Conservation (phyloP, 2,329 filamentous ascomycete genomes). For the Lachnellula arida region DNA sequence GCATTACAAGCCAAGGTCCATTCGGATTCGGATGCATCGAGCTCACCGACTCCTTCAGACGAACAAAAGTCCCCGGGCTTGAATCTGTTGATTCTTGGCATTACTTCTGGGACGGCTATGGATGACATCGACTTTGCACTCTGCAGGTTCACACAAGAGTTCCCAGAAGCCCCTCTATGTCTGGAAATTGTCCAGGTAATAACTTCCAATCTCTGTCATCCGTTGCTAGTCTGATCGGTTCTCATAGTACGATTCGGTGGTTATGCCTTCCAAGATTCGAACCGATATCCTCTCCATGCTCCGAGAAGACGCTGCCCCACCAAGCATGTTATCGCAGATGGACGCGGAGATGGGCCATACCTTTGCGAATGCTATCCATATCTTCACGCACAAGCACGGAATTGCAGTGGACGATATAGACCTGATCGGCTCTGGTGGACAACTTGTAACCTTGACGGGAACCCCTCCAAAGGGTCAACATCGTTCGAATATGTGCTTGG, state of each 20-base stretch:
- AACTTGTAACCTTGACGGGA: constrained; percentile 28
- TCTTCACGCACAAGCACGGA: constrained; percentile 29
- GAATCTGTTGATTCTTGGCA: constrained; percentile 29
- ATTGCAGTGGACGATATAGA: constrained; percentile 31
- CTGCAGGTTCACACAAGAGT: constrained; percentile 31
- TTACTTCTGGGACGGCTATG: constrained; percentile 31
- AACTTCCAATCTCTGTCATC: neutral
- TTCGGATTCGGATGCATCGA: constrained; percentile 21
- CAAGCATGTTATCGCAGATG: constrained; percentile 32
- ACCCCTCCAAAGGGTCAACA: constrained; percentile 29
- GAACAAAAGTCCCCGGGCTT: constrained; percentile 21
- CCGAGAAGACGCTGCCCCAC: constrained; percentile 30
- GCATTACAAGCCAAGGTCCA: constrained; percentile 28
- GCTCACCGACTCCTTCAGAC: constrained; percentile 19
- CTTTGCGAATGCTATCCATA: constrained; percentile 31
- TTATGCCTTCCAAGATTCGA: constrained; percentile 32
- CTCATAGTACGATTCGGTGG: constrained; percentile 31
- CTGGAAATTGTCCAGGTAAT: constrained; percentile 30
- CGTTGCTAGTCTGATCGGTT: neutral
- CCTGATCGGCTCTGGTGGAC: constrained; percentile 30
- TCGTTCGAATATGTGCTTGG: constrained; percentile 31
- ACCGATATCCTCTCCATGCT: constrained; percentile 31
- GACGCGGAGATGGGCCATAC: constrained; percentile 32
- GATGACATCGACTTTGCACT: constrained; percentile 32
- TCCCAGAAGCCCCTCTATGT: constrained; percentile 26